Conservation (phyloP, 768 basidiomycete species). For the Daedaleopsis nitida region DNA sequence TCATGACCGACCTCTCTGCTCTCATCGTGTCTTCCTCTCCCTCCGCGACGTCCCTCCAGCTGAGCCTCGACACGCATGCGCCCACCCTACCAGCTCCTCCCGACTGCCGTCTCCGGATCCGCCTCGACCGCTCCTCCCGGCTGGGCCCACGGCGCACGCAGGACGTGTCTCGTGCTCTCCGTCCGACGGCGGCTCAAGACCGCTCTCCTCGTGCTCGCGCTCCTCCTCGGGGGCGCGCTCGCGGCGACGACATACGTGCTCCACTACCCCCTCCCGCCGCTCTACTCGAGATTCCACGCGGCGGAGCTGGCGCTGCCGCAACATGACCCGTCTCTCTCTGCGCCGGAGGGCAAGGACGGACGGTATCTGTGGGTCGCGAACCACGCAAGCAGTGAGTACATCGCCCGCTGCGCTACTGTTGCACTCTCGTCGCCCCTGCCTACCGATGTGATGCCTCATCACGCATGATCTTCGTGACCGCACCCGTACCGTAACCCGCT, state of each 20-base stretch:
- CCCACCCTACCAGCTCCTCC: constrained; percentile 4
- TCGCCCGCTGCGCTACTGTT: neutral
- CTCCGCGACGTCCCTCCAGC: too few relatives aligned
- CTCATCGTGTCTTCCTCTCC: too few relatives aligned
- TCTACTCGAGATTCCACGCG: constrained; percentile 45
- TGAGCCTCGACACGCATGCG: neutral
- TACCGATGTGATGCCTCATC: neutral
- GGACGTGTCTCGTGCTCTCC: neutral
- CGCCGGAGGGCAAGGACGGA: constrained; percentile 41
- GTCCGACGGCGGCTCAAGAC: constrained; percentile 7
- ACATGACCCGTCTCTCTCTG: constrained; percentile 40
- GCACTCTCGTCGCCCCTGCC: neutral
- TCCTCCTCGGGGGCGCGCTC: constrained; percentile 2
- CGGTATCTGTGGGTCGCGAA: constrained; percentile 53
- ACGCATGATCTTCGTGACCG: neutral
- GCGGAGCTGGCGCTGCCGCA: constrained; percentile 50
- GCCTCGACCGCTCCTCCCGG: neutral
- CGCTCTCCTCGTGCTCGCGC: neutral
- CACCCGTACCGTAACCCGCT: neutral
- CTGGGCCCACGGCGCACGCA: neutral
- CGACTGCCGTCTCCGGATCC: neutral
- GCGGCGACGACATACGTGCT: constrained; percentile 14
- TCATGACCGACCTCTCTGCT: too few relatives aligned
- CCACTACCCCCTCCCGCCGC: constrained; percentile 38
- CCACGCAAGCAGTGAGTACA: constrained; percentile 42